Percentiles rank a stretch among this genome's conserved stretches.
Conservation (phyloP, 2,329 filamentous ascomycete species). For the Raffaelea arxii region DNA sequence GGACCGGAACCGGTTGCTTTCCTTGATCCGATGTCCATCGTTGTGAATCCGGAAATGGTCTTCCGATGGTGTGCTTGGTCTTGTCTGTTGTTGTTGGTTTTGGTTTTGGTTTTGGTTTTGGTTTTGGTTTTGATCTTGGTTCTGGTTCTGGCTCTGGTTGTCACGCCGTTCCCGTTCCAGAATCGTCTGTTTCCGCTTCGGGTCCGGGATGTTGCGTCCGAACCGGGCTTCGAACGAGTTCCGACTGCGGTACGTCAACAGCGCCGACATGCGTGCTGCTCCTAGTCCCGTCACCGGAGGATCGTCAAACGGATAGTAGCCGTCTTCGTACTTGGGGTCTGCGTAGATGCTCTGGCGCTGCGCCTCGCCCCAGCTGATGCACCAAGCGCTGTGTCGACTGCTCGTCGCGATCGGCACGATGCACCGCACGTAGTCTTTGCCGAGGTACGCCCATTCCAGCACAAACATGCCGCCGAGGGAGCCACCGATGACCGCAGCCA, state of each 20-base stretch:
- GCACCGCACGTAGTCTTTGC: slow-evolving; percentile 70
- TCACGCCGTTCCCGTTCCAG: slow-evolving; percentile 52
- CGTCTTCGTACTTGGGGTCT: slow-evolving; percentile 96
- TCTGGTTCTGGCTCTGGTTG: slow-evolving; percentile 23
- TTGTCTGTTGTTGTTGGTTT: too few species aligned
- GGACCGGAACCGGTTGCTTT: background rate
- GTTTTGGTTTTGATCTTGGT: slow-evolving; percentile 43
- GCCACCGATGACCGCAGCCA: slow-evolving; percentile 72
- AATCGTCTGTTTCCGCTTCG: slow-evolving; percentile 74
- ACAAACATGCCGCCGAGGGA: slow-evolving; percentile 87
- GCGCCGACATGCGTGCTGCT: slow-evolving; percentile 90
- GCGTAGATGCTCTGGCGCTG: slow-evolving; percentile 92
- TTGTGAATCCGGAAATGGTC: slow-evolving; percentile 63
- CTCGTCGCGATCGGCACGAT: slow-evolving; percentile 81
- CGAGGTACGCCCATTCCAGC: slow-evolving; percentile 87
- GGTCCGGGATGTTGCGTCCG: slow-evolving; percentile 83
- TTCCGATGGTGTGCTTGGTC: too few species aligned
- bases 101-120: background rate
- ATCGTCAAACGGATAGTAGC: slow-evolving; percentile 83
- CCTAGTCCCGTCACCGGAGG: slow-evolving; percentile 80
- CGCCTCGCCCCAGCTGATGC: slow-evolving; percentile 83
- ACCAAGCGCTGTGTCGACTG: slow-evolving; percentile 77
- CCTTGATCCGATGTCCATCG: slow-evolving; percentile 33
- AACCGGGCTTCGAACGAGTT: slow-evolving; percentile 97
- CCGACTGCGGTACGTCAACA: slow-evolving; percentile 90